A percentile compares a stretch with the other conserved stretches of the same genome.
Evolutionary conservation across 257 asterid genomes (phyloP).

Genomic region (Salvia hispanica): DNA sequence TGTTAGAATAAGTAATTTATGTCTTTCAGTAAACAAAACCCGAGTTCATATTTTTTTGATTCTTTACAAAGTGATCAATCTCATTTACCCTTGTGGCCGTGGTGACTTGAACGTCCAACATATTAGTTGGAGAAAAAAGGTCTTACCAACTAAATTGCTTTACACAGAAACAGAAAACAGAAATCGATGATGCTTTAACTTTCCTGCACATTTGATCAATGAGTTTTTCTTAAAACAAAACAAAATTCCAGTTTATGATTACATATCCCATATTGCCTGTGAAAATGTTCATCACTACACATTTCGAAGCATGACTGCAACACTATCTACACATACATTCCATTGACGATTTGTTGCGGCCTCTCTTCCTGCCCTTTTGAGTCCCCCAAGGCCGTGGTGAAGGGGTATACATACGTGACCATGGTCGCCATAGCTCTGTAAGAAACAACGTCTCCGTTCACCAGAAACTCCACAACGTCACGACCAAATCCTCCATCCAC

Average conservation of each 20-base stretch:
- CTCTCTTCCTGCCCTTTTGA: conserved; percentile 86
- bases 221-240: neutral
- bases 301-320: neutral
- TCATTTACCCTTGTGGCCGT: too few relatives aligned
- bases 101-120: too few relatives aligned
- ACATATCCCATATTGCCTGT: neutral
- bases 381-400: conserved; percentile 95
- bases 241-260: neutral
- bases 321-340: neutral
- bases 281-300: conserved; percentile 3
- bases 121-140: too few relatives aligned
- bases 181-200: neutral
- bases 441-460: conserved; percentile 68
- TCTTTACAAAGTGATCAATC: too few relatives aligned
- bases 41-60: too few relatives aligned
- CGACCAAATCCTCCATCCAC: conserved; percentile 94
- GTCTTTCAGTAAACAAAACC: too few relatives aligned
- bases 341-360: conserved; percentile 42
- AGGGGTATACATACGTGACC: conserved; percentile 81
- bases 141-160: too few relatives aligned
- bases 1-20: too few relatives aligned
- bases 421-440: conserved; percentile 86
- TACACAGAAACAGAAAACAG: neutral
- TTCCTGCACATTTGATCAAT: neutral
- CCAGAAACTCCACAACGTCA: conserved; percentile 80